A percentile compares a stretch with the other conserved stretches of the same genome.
Conservation (phyloP, 805 yeast species). For the Yamadazyma endophytica region DNA sequence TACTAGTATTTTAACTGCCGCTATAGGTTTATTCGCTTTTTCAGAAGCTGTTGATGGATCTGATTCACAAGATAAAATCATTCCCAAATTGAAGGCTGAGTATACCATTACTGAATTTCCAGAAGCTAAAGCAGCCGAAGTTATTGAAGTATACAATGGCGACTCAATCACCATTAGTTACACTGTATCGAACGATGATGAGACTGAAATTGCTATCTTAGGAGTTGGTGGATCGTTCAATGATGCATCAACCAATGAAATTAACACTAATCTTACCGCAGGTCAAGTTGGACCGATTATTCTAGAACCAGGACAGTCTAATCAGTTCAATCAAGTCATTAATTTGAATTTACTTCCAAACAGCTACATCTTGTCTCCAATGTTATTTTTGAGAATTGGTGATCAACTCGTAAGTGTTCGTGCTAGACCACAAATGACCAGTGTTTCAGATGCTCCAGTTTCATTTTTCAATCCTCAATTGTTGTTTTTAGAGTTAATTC, state of each 20-base stretch:
- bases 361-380: constrained; percentile 57
- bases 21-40: constrained; percentile 5
- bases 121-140: constrained; percentile 30
- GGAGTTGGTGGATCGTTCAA: constrained; percentile 69
- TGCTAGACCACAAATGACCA: constrained; percentile 53
- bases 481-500: constrained; percentile 54
- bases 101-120: constrained; percentile 48
- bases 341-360: constrained; percentile 55
- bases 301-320: constrained; percentile 47
- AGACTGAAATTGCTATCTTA: constrained; percentile 47
- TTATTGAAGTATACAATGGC: constrained; percentile 44
- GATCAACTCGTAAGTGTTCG: constrained; percentile 52
- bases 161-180: constrained; percentile 51
- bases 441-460: constrained; percentile 60
- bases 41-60: constrained; percentile 6
- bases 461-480: constrained; percentile 73
- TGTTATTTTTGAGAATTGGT: constrained; percentile 48
- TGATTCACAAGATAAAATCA: constrained; percentile 1
- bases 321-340: constrained; percentile 53
- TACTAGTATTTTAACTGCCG: constrained; percentile 9
- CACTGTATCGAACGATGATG: constrained; percentile 54
- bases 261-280: constrained; percentile 59
- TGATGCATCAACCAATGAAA: constrained; percentile 49
- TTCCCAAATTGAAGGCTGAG: constrained; percentile 14
- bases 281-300: constrained; percentile 58